phyloP scores from a whole-genome alignment of 2,329 filamentous ascomycete genomes.

The Emydomyces testavorans region DNA sequence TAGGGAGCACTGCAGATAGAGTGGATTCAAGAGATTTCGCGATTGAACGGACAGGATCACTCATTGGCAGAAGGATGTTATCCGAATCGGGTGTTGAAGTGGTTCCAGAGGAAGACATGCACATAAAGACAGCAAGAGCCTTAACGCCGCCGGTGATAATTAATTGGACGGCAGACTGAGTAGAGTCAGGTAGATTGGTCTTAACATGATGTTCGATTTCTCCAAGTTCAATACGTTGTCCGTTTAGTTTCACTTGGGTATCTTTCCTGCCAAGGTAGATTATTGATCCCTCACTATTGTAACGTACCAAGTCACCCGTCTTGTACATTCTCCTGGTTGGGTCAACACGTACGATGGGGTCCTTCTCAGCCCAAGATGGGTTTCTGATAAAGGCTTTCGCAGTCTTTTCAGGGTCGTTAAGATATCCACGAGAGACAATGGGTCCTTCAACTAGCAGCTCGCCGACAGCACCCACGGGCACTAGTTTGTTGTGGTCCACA shows the following conservation, averaged over 20 bases:
- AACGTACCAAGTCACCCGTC: slow-evolving; percentile 77
- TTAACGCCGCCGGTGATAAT: slow-evolving; percentile 72
- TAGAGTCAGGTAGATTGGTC: slow-evolving; percentile 47
- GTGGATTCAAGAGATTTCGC: slow-evolving; percentile 19
- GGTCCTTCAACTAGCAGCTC: slow-evolving; percentile 32
- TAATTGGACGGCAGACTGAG: slow-evolving; percentile 59
- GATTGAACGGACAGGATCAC: slow-evolving; percentile 41
- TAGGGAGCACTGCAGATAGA: slow-evolving; percentile 48
- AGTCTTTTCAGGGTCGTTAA: slow-evolving; percentile 18
- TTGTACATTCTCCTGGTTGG: slow-evolving; percentile 44
- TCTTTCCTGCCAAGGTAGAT: slow-evolving; percentile 74
- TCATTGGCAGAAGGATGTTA: slow-evolving; percentile 20
- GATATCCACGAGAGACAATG: slow-evolving; percentile 27
- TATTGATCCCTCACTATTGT: slow-evolving; percentile 57
- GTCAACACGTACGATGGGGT: slow-evolving; percentile 5
- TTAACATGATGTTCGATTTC: slow-evolving; percentile 79
- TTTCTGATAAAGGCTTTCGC: slow-evolving; percentile 15
- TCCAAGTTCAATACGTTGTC: slow-evolving; percentile 86
- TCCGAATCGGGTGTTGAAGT: slow-evolving; percentile 25
- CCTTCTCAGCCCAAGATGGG: slow-evolving; percentile 11
- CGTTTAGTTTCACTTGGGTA: slow-evolving; percentile 86
- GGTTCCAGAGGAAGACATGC: slow-evolving; percentile 33
- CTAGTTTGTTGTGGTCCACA: slow-evolving; percentile 26
- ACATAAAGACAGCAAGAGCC: slow-evolving; percentile 47
- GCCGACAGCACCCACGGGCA: slow-evolving; percentile 27